Evolutionary conservation across 2,329 filamentous ascomycete species (phyloP), one percentile per base, ranked within the genome.

Genomic region (Phaeosphaeria sp.): DNA sequence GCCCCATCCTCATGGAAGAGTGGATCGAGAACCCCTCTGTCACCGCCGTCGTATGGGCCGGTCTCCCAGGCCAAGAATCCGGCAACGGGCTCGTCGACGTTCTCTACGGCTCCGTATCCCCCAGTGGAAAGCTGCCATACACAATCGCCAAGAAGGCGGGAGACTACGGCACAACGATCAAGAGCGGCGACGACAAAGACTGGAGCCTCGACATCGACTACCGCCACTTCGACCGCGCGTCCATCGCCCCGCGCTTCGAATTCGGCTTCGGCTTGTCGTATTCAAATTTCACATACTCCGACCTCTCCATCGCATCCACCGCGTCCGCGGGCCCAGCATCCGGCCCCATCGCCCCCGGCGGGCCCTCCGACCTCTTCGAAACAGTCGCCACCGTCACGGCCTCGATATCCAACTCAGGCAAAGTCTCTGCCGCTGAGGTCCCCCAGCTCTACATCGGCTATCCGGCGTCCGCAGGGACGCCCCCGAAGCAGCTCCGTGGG

Each of bases 61-160:
- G 76, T 44, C 63, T 79, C 13, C 76, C 77, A 18, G 77, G 70
- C 63, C 57, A 64, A 42, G 57, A 83, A 61, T 78, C 76, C 25
- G 81, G 81, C 27, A 81, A 81, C 40, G 75, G 77, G 1, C 72
- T 83, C 13, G 78, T 74, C 3, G 81, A 83, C 33, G 72, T 83
- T 11, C 65, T 83, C 1, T 83, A 80, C 59, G 81, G 81, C 2
- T 66, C 68, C n/a, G 63, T 72, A 3, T 75, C 74, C 6, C 81
- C 81, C 1, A 79, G 72, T 0, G 88, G 87, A 1, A 85, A 86
- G 55, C 78, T 90, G 0, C 86, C 87, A 67, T 90, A 76, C 49
- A 77, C 75, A 11, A 77, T 78, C 49, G 74, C 74, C 3, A 77
- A 76, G 62, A 55, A 65, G 18, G 56, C 65, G 3, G 58, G 33